Conservation (phyloP, 495 filamentous ascomycete genomes). For the Aspergillus diversus region DNA sequence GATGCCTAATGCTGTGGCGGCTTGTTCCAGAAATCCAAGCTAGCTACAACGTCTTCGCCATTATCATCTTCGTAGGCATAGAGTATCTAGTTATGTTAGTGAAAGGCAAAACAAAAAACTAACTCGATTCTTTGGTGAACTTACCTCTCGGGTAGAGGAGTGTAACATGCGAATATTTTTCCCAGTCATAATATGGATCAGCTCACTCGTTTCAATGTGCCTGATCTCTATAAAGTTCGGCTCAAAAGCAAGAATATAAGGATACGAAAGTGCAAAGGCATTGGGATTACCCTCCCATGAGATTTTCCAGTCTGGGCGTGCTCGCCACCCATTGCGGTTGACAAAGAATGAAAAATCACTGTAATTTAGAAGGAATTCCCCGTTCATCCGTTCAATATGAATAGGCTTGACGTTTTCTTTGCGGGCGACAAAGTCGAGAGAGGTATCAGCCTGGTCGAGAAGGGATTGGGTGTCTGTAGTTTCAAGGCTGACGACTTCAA, state of each 20-base stretch:
- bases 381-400: conserved; percentile 93
- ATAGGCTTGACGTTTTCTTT: conserved; percentile 96
- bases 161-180: conserved; percentile 98
- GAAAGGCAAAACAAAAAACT: conserved; percentile 1
- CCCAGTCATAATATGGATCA: conserved; percentile 92
- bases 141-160: conserved; percentile 92
- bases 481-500: conserved; percentile 96
- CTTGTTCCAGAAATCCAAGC: conserved; percentile 94
- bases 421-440: conserved; percentile 91
- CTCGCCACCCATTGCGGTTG: conserved; percentile 97
- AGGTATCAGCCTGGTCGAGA: conserved; percentile 97
- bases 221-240: conserved; percentile 98
- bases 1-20: conserved; percentile 39
- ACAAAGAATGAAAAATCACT: conserved; percentile 99
- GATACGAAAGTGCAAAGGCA: conserved; percentile 88
- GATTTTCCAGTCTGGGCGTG: conserved; percentile 93
- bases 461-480: conserved; percentile 97
- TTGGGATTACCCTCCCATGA: conserved; percentile 94
- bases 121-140: conserved; percentile 25
- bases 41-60: conserved; percentile 91
- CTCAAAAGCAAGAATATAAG: conserved; percentile 97
- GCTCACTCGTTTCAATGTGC: conserved; percentile 85
- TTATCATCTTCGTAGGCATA: conserved; percentile 97
- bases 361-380: conserved; percentile 97
- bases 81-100: conserved; percentile 63